A percentile compares a stretch with the other conserved stretches of the same genome.
These are phyloP conservation scores for Thelephora ganbajun DNA, from an alignment of 768 basidiomycete species.

Conservation along the genomic window DNA sequence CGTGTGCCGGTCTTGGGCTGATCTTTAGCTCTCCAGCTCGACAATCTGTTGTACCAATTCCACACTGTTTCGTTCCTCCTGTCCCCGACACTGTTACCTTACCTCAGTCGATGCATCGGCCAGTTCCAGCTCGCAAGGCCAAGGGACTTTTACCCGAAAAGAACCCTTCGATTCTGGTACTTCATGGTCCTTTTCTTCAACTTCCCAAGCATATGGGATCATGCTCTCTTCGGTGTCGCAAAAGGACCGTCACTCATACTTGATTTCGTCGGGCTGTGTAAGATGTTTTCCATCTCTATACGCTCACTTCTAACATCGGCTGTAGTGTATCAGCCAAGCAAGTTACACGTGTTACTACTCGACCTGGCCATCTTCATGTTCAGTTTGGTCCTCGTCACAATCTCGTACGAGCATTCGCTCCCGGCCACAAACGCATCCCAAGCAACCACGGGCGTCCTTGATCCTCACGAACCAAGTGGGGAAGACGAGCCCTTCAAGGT, in stretches of 20 bases:
- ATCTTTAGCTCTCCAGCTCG: constrained; percentile 31
- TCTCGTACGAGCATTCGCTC: constrained; percentile 51
- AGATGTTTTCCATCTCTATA: constrained; percentile 10
- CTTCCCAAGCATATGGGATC: constrained; percentile 43
- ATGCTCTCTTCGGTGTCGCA: constrained; percentile 34
- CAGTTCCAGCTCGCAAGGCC: constrained; percentile 59
- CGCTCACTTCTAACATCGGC: not conserved
- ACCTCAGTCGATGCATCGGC: constrained; percentile 36
- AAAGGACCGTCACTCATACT: constrained; percentile 54
- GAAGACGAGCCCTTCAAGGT: constrained; percentile 10
- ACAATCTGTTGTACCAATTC: constrained; percentile 57
- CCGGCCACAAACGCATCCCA: constrained; percentile 24
- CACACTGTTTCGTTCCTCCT: constrained; percentile 67
- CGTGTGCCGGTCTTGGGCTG: not conserved
- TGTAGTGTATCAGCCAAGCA: constrained; percentile 40
- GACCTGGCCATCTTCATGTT: constrained; percentile 55
- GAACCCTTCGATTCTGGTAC: constrained; percentile 60
- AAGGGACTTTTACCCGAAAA: constrained; percentile 46
- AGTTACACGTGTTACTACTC: constrained; percentile 46
- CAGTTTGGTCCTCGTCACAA: constrained; percentile 50
- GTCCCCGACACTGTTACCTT: constrained; percentile 49
- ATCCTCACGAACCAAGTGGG: constrained; percentile 15
- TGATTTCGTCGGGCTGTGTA: constrained; percentile 71
- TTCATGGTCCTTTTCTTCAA: constrained; percentile 45
- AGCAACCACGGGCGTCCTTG: constrained; percentile 27